phyloP scores from a whole-genome alignment of 768 basidiomycete genomes.

The Hypsizygus marmoreus region DNA sequence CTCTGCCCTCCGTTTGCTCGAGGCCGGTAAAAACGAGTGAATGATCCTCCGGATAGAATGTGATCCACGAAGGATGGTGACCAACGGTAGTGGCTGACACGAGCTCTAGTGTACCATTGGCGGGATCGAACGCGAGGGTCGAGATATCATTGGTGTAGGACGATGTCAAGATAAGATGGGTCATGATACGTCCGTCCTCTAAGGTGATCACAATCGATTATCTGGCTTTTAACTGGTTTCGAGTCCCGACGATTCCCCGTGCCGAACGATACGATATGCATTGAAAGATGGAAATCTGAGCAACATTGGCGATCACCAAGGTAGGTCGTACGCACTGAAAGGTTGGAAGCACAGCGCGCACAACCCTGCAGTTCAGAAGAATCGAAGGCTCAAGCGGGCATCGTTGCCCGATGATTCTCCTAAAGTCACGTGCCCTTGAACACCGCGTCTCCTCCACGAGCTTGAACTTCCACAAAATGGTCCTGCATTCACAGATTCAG shows the following conservation, averaged over 20 bases:
- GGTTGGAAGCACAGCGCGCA: not conserved
- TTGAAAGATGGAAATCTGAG: not conserved
- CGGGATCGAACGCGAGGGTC: slow-evolving; percentile 64
- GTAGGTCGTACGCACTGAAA: not conserved
- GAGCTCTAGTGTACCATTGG: slow-evolving; percentile 43
- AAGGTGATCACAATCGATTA: slow-evolving; percentile 11
- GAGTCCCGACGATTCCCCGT: slow-evolving; percentile 18
- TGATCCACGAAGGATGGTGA: slow-evolving; percentile 77
- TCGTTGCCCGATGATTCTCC: slow-evolving; percentile 5
- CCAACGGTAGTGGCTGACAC: slow-evolving; percentile 52
- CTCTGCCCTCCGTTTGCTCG: slow-evolving; percentile 67
- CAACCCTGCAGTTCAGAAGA: not conserved
- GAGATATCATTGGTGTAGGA: slow-evolving; percentile 68
- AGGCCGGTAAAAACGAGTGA: slow-evolving; percentile 66
- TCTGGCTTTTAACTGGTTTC: slow-evolving; percentile 16
- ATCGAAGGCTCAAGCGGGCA: not conserved
- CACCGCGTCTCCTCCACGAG: too few species aligned
- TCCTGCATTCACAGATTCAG: not conserved
- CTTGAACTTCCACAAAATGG: not conserved
- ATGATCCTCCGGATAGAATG: slow-evolving; percentile 54
- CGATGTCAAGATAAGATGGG: slow-evolving; percentile 55
- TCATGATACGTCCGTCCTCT: slow-evolving; percentile 28
- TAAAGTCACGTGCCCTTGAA: not conserved
- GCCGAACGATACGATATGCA: not conserved
- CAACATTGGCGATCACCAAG: not conserved